phyloP scores from a whole-genome alignment of 208 protist genomes.

The Leishmania tropica region DNA sequence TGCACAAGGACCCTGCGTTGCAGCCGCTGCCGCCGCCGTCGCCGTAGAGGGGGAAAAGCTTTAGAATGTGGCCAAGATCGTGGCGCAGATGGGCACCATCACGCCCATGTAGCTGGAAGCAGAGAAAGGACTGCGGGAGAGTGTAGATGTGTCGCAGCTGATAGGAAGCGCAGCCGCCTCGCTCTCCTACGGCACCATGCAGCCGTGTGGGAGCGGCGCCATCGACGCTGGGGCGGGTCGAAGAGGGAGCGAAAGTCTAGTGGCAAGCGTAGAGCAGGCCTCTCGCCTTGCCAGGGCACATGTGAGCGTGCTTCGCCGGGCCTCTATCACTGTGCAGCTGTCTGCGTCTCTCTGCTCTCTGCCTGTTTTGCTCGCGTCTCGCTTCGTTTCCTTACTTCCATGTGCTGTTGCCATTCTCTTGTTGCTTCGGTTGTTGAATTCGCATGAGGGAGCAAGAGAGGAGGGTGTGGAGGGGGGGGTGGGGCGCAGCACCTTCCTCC shows the following conservation, averaged over 20 bases:
- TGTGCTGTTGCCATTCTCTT: background rate
- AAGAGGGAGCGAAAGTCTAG: background rate
- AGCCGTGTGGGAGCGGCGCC: background rate
- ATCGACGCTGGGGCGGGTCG: too few relatives aligned
- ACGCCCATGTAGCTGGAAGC: constrained; percentile 14
- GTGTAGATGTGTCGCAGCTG: background rate
- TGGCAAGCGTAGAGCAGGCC: background rate
- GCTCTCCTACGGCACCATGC: background rate
- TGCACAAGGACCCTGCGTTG: background rate
- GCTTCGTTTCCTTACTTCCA: background rate
- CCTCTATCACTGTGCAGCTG: background rate
- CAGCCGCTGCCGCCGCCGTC: background rate
- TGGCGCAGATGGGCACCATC: constrained; percentile 40
- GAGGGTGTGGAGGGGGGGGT: too few relatives aligned
- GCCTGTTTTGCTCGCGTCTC: background rate
- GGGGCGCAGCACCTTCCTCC: background rate
- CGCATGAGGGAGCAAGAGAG: background rate
- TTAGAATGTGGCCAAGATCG: background rate
- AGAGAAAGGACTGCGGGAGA: background rate
- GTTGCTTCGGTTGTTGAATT: background rate
- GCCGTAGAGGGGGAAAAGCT: background rate
- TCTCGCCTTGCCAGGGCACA: background rate
- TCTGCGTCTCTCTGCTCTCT: background rate
- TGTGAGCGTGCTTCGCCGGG: background rate
- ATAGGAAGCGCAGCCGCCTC: background rate